phyloP scores from a whole-genome alignment of 306 rosid genomes.

The Betula pendula region DNA sequence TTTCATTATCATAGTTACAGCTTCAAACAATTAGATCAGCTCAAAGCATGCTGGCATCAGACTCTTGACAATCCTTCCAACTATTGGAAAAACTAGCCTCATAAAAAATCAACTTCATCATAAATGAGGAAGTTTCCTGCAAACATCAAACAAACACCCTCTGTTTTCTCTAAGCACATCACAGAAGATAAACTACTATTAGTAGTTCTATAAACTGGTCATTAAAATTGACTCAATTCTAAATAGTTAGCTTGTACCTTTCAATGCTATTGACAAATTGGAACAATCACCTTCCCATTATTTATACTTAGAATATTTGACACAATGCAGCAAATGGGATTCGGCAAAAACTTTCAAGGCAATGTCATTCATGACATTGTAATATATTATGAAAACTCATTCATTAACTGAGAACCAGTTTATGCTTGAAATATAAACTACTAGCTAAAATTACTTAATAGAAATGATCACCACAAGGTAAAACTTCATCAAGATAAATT shows the following conservation, averaged over 20 bases:
- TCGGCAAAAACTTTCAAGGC: background rate
- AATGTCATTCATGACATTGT: background rate
- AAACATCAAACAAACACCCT: background rate
- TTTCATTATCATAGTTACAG: background rate
- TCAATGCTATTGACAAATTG: background rate
- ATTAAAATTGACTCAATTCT: background rate
- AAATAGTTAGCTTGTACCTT: background rate
- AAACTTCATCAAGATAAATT: background rate
- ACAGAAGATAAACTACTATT: background rate
- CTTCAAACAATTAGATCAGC: background rate
- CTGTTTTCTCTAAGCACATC: too few relatives aligned
- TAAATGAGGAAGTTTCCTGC: conserved; percentile 16
- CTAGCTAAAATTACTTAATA: background rate
- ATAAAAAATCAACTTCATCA: background rate
- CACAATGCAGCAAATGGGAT: background rate
- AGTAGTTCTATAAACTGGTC: background rate
- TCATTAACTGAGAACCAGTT: background rate
- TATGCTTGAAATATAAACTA: background rate
- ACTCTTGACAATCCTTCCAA: conserved; percentile 5
- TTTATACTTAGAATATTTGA: background rate
- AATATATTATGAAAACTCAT: background rate
- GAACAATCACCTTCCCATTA: background rate
- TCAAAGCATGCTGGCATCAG: background rate
- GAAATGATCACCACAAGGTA: background rate
- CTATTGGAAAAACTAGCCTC: too few relatives aligned